Evolutionary conservation across 331 rosid genomes (phyloP).

Genomic region (Pyrus hybrid): DNA sequence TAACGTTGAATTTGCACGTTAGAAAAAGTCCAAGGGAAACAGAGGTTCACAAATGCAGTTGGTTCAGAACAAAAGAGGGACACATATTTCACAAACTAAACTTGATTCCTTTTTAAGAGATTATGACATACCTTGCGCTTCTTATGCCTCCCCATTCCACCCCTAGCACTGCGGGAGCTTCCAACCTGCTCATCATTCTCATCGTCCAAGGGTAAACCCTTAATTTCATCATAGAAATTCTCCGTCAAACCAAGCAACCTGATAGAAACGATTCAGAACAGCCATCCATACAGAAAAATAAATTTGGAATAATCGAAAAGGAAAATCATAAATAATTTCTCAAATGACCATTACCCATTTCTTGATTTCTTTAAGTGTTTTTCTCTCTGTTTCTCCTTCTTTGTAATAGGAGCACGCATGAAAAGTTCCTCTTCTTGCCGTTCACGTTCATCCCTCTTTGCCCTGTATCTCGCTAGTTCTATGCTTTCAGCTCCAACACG

Average conservation of each 20-base stretch:
- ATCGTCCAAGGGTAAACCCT: conserved; percentile 52
- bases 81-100: neutral
- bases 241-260: conserved; percentile 85
- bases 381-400: conserved; percentile 63
- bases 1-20: neutral
- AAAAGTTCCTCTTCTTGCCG: conserved; percentile 74
- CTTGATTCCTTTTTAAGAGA: neutral
- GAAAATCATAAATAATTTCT: neutral
- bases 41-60: neutral
- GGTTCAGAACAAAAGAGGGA: neutral
- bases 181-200: conserved; percentile 26
- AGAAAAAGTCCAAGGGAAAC: neutral
- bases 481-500: conserved; percentile 48
- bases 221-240: conserved; percentile 70
- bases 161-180: conserved; percentile 27
- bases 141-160: conserved; percentile 40
- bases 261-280: conserved; percentile 12
- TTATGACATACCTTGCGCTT: conserved; percentile 57
- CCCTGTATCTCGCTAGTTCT: conserved; percentile 51
- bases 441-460: conserved; percentile 58
- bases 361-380: conserved; percentile 66
- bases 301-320: neutral
- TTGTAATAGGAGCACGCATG: conserved; percentile 67
- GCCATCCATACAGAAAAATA: conserved; percentile 1
- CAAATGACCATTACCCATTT: conserved; percentile 49